Base-by-base conservation (phyloP, 2,329 filamentous ascomycete species). In the Fusarium miscanthi region DNA sequence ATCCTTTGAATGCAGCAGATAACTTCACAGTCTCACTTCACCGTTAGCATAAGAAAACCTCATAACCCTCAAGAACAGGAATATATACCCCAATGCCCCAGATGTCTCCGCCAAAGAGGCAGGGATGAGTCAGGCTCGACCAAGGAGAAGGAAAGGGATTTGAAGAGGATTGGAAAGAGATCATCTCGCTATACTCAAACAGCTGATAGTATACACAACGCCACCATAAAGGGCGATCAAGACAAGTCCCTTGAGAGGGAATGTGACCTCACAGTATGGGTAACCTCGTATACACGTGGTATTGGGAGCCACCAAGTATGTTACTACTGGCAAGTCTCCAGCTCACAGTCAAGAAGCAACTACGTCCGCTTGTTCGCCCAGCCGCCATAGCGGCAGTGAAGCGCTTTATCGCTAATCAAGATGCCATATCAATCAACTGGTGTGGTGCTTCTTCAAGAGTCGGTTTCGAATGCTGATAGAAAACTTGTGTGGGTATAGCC, bases 1-100 rank as follows among this genome's bases (percentile, higher is more conserved):
- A 13, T 33, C 23, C 0, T 11, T 33, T 17, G 27, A 5, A 23
- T 5, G 6, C 11, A 33, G 30, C 30, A 33, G n/a, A 19, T 16
- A 0, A n/a, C 45, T 21, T 49, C 27, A 4, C 3, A 49, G 21
- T 31, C 10, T 11, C 7, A 8, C 10, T 2, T 23, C 1, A 6
- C 21, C 16, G 16, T 21, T 33, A 21, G 14, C 12, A 23, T 21
- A 19, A 13, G 8, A 10, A 11, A 13, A 9, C 16, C 10, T 16
- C 30, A 49, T 7, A 16, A 21, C 46, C 11, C 21, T 13, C 1
- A 12, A 19, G 21, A 49, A 6, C 4, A 23, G 30, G 3, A 6
- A 30, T 30, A 30, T 9, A 30, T 30, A 30, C 27, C 27, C 27
- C 27, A 9, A 30, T 30, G 27, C 27, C 27, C 5, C 27, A 30